Evolutionary conservation across 2,329 filamentous ascomycete genomes (phyloP).

Genomic region (Aspergillus udagawae): DNA sequence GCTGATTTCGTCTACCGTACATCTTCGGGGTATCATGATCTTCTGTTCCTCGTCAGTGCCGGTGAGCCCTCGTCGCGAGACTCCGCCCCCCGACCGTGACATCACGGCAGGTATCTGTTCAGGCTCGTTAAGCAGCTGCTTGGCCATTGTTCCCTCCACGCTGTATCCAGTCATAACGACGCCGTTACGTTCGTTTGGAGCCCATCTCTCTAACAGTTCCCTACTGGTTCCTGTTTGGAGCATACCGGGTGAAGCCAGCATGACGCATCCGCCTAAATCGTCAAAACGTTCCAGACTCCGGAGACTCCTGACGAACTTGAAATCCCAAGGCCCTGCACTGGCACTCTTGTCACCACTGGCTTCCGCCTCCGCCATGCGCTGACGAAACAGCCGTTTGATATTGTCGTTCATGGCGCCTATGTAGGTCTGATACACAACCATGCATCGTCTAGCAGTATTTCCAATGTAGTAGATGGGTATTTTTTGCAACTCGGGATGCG

Average conservation of each 20-base stretch:
- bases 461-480: slow-evolving; percentile 97
- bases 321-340: slow-evolving; percentile 79
- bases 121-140: slow-evolving; percentile 90
- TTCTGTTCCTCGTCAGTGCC: slow-evolving; percentile 70
- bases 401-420: slow-evolving; percentile 99
- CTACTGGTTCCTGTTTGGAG: slow-evolving; percentile 92
- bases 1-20: slow-evolving; percentile 88
- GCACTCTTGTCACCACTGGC: slow-evolving; percentile 72
- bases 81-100: slow-evolving; percentile 57
- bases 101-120: slow-evolving; percentile 94
- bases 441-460: slow-evolving; percentile 91
- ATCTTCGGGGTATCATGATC: slow-evolving; percentile 85
- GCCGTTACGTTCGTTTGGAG: slow-evolving; percentile 93
- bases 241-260: slow-evolving; percentile 98
- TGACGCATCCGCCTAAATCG: slow-evolving; percentile 90
- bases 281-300: slow-evolving; percentile 95
- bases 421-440: slow-evolving; percentile 98
- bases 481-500: slow-evolving; percentile 82
- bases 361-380: slow-evolving; percentile 87
- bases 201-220: slow-evolving; percentile 91
- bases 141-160: slow-evolving; percentile 97
- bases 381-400: slow-evolving; percentile 90
- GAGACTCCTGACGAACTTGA: slow-evolving; percentile 86
- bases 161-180: slow-evolving; percentile 98
- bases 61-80: slow-evolving; percentile 57